Conservation (phyloP, 805 yeast genomes). For the Metschnikowia borealis region DNA sequence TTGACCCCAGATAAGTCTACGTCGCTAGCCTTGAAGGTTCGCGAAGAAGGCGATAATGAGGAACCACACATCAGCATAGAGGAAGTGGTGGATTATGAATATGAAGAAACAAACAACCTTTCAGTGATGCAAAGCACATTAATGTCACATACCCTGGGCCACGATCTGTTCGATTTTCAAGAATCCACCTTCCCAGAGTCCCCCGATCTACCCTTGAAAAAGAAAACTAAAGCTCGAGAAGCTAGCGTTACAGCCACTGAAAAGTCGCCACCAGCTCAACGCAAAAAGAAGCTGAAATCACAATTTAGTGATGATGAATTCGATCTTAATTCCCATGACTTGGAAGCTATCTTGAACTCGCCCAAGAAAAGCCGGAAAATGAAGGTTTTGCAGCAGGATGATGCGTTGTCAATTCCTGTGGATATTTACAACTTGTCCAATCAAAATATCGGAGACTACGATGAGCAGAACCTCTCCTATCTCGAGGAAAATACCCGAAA, state of each 20-base stretch:
- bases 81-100: constrained; percentile 1
- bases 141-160: neutral
- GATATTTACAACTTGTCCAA: constrained; percentile 24
- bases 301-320: constrained; percentile 17
- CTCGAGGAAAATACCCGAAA: constrained; percentile 18
- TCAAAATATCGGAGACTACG: constrained; percentile 35
- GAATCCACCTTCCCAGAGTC: constrained; percentile 8
- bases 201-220: neutral
- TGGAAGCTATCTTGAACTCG: constrained; percentile 19
- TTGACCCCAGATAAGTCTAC: neutral
- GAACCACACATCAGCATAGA: neutral
- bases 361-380: constrained; percentile 24
- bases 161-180: constrained; percentile 1
- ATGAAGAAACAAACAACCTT: neutral
- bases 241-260: neutral
- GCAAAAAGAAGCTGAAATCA: constrained; percentile 6
- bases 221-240: neutral
- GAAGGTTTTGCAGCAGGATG: constrained; percentile 10
- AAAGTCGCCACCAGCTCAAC: neutral
- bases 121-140: neutral
- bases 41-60: neutral
- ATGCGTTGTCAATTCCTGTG: constrained; percentile 13
- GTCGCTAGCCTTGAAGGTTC: constrained; percentile 8
- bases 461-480: constrained; percentile 27
- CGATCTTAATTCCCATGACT: constrained; percentile 16